Conservation (phyloP, 495 filamentous ascomycete genomes). For the Talaromyces liani region DNA sequence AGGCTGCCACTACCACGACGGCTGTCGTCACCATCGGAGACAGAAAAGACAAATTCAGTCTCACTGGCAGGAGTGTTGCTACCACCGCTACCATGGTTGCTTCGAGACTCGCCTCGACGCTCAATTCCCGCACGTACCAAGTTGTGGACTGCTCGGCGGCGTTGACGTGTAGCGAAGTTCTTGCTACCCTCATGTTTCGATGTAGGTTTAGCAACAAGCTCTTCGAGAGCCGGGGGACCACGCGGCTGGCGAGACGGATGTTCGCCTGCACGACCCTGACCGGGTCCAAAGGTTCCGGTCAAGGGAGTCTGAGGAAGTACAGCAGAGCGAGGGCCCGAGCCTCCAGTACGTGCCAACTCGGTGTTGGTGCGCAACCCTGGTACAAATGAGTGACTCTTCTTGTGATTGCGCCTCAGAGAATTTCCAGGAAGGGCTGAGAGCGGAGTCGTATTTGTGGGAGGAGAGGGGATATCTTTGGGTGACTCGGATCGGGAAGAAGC, state of each 20-base stretch:
- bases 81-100: constrained; percentile 51
- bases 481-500: constrained; percentile 46
- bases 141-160: constrained; percentile 84
- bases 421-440: constrained; percentile 67
- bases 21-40: constrained; percentile 72
- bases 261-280: constrained; percentile 86
- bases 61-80: constrained; percentile 88
- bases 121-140: constrained; percentile 85
- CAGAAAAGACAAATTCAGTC: constrained; percentile 73
- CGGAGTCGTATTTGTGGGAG: constrained; percentile 56
- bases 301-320: constrained; percentile 73
- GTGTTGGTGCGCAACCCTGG: constrained; percentile 52
- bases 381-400: constrained; percentile 78
- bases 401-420: constrained; percentile 66
- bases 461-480: constrained; percentile 58
- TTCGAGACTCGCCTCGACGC: constrained; percentile 62
- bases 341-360: constrained; percentile 53
- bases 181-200: constrained; percentile 95
- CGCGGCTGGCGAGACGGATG: constrained; percentile 91
- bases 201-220: constrained; percentile 84
- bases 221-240: constrained; percentile 85
- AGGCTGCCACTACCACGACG: constrained; percentile 74
- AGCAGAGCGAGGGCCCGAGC: constrained; percentile 66
- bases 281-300: constrained; percentile 86
- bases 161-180: constrained; percentile 93